These are phyloP conservation scores for Colletotrichum sp. DNA, from an alignment of 2,329 filamentous ascomycete genomes.

Conservation along the genomic window DNA sequence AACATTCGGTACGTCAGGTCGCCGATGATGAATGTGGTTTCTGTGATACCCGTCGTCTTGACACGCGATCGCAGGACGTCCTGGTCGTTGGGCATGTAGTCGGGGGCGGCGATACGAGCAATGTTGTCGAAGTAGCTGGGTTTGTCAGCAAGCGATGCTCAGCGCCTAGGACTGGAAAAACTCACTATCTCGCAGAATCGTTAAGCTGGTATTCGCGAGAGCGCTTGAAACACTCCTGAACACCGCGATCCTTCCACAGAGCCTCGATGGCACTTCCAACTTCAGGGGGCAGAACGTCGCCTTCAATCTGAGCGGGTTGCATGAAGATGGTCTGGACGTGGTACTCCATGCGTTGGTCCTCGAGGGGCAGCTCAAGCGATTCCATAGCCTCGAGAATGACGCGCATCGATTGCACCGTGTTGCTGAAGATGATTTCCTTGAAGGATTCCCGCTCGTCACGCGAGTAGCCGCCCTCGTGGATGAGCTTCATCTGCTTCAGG, in stretches of 20 bases:
- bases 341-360: slow-evolving; percentile 93
- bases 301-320: slow-evolving; percentile 96
- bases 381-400: slow-evolving; percentile 74
- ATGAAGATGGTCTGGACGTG: slow-evolving; percentile 99
- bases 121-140: slow-evolving; percentile 94
- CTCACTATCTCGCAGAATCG: slow-evolving; percentile 94
- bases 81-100: slow-evolving; percentile 95
- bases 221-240: slow-evolving; percentile 94
- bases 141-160: neutral
- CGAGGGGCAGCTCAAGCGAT: slow-evolving; percentile 78
- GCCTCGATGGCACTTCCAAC: slow-evolving; percentile 92
- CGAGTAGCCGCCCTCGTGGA: slow-evolving; percentile 98
- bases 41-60: slow-evolving; percentile 96
- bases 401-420: slow-evolving; percentile 73
- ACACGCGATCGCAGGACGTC: slow-evolving; percentile 95
- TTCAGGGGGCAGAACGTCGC: slow-evolving; percentile 91
- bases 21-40: slow-evolving; percentile 94
- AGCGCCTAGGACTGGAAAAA: slow-evolving; percentile 38
- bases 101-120: slow-evolving; percentile 85
- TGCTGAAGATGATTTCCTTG: slow-evolving; percentile 76
- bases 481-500: slow-evolving; percentile 98
- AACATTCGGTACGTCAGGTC: slow-evolving; percentile 97
- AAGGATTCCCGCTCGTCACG: slow-evolving; percentile 79
- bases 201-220: slow-evolving; percentile 96
- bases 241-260: slow-evolving; percentile 90